A percentile compares a stretch with the other conserved stretches of the same genome.
phyloP scores from a whole-genome alignment of 2,329 filamentous ascomycete species.

The Hymenoscyphus repandus region DNA sequence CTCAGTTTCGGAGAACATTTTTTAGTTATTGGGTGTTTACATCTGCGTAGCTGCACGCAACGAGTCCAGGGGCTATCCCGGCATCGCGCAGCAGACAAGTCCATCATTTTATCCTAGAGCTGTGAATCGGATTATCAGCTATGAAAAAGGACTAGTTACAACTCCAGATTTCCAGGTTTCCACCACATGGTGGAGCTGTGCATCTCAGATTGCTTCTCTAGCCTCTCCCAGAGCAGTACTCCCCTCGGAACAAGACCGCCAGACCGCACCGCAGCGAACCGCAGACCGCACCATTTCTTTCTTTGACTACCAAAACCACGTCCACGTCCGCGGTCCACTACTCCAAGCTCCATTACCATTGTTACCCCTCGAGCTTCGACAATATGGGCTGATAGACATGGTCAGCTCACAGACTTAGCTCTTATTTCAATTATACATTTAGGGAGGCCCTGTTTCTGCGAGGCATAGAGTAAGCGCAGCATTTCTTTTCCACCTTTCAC shows the following conservation, averaged over 20 bases:
- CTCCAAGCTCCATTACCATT: neutral
- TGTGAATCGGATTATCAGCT: neutral
- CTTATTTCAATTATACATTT: neutral
- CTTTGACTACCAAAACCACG: too few species aligned
- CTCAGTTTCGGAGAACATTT: too few species aligned
- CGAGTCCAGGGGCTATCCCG: too few species aligned
- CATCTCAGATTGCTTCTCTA: neutral
- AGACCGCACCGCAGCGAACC: too few species aligned
- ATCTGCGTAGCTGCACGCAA: too few species aligned
- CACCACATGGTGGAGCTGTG: neutral
- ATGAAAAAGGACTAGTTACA: neutral
- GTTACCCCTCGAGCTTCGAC: neutral
- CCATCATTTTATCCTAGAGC: too few species aligned
- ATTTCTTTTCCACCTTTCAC: conserved; percentile 1
- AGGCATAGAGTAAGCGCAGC: conserved; percentile 22
- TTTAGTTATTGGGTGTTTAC: too few species aligned
- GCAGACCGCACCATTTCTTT: too few species aligned
- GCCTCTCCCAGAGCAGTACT: neutral
- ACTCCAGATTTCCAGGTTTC: neutral
- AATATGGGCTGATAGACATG: conserved; percentile 7
- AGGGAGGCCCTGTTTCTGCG: conserved; percentile 5
- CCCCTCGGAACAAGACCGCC: too few species aligned
- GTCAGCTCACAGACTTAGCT: conserved; percentile 3
- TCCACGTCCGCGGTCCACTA: neutral
- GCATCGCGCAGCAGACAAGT: too few species aligned